Percentiles rank a stretch among this genome's conserved stretches.
Conservation (phyloP, 768 basidiomycete genomes). For the Lactifluus volemus region DNA sequence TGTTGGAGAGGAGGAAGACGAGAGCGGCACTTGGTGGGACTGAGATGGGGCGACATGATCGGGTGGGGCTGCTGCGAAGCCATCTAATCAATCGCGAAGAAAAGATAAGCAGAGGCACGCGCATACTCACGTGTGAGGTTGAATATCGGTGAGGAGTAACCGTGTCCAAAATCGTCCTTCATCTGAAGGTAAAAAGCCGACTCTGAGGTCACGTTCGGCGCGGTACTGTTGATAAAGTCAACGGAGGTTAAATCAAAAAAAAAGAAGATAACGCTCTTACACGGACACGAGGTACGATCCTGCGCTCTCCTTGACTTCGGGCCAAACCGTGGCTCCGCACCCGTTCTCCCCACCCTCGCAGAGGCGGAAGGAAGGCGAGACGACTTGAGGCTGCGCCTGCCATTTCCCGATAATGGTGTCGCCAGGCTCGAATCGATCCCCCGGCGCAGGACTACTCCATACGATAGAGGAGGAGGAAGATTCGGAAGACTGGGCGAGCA, state of each 20-base stretch:
- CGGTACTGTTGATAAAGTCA: conserved; percentile 8
- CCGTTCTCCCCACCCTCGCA: conserved; percentile 20
- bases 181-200: conserved; percentile 25
- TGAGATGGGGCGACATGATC: not conserved
- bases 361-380: conserved; percentile 30
- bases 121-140: conserved; percentile 24
- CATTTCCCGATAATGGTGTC: conserved; percentile 29
- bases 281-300: conserved; percentile 24
- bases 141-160: conserved; percentile 25
- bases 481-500: not conserved
- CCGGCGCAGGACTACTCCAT: conserved; percentile 25
- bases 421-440: conserved; percentile 24
- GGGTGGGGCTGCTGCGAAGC: not conserved
- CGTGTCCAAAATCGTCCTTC: conserved; percentile 25
- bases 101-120: too few species aligned
- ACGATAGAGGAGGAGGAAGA: conserved; percentile 12
- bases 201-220: conserved; percentile 23
- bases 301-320: conserved; percentile 22
- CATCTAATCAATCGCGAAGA: too few species aligned
- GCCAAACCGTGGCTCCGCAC: conserved; percentile 25
- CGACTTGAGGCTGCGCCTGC: conserved; percentile 21
- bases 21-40: conserved; percentile 5
- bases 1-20: not conserved
- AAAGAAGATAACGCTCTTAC: conserved; percentile 11
- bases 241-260: not conserved